Conservation (phyloP, 2,329 filamentous ascomycete genomes). For the Pseudocercospora musae region DNA sequence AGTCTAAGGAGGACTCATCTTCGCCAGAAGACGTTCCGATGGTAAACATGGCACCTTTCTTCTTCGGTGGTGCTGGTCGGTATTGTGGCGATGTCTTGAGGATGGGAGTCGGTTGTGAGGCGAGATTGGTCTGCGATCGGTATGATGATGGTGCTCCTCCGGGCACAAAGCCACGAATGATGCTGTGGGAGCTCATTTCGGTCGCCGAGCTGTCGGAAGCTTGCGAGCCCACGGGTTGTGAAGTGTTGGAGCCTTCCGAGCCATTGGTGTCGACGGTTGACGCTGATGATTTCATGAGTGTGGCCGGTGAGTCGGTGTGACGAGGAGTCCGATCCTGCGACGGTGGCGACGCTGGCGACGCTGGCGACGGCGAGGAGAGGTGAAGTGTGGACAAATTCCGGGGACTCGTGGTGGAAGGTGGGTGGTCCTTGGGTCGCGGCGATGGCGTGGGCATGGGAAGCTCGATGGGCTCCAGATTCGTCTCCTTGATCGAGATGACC, state of each 20-base stretch:
- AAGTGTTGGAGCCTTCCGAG: slow-evolving; percentile 39
- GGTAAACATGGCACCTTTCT: slow-evolving; percentile 67
- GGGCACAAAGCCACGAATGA: slow-evolving; percentile 84
- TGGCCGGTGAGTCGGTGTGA: slow-evolving; percentile 20
- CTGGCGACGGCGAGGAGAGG: slow-evolving; percentile 29
- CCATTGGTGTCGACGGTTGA: slow-evolving; percentile 51
- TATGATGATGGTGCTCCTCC: slow-evolving; percentile 68
- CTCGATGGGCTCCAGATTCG: slow-evolving; percentile 62
- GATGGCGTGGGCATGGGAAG: slow-evolving; percentile 31
- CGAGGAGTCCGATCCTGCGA: slow-evolving; percentile 38
- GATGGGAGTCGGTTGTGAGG: slow-evolving; percentile 56
- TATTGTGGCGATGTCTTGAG: slow-evolving; percentile 51
- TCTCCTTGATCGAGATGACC: slow-evolving; percentile 86
- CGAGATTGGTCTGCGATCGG: slow-evolving; percentile 58
- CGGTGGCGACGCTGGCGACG: slow-evolving; percentile 40
- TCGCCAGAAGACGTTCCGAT: slow-evolving; percentile 78
- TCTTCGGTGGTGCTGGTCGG: slow-evolving; percentile 48
- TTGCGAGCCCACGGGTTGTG: slow-evolving; percentile 43
- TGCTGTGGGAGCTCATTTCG: slow-evolving; percentile 61
- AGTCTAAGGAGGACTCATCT: slow-evolving; percentile 73
- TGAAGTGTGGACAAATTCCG: slow-evolving; percentile 38
- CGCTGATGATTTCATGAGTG: slow-evolving; percentile 53
- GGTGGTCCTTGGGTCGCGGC: slow-evolving; percentile 11
- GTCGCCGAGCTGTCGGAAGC: slow-evolving; percentile 59
- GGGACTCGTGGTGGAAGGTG: slow-evolving; percentile 19